Base-by-base conservation (phyloP, 305 asterid species). In the Stenogyne calaminthoides region DNA sequence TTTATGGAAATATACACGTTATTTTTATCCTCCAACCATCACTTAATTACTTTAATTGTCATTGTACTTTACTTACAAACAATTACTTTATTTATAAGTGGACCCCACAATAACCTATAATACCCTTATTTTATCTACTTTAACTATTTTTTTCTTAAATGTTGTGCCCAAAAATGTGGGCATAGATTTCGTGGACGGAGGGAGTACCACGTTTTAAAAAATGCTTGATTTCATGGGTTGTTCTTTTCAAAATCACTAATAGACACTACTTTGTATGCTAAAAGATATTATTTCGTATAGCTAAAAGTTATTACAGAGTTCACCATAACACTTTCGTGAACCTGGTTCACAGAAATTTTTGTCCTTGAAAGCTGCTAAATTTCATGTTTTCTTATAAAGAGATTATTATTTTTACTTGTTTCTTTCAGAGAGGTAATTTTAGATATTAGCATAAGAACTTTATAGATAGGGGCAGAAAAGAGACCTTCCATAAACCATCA, bases 401-500 rank as follows among this genome's bases (percentile, higher is more conserved):
- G 27, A 7, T 52, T 16, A 16, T 52, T 6, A 6, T 16, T 15
- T 46, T 46, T 11, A 46, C 8, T n/a, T n/a, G 19, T 14, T 46
- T n/a, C 19, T 14, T 46, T 46, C 18, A 46, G 19, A 46, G 8
- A 46, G 18, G 18, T 15, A 51, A 25, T 51, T 8, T 8, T 16
- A 52, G 10, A 19, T 52, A 32, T 32, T 32, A 3, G 36, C 36
- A 32, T 5, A 32, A 32, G 36, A 32, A 32, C 36, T 32, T 1
- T 32, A 52, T 52, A 16, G 9, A 52, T n/a, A 37, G 37, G 49
- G 47, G 42, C 5, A 55, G 63, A 79, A 78, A 61, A 68, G 7
- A 27, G 27, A 91, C 99, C 99, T 94, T 94, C 99, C 99, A 94
- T 66, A 94, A 56, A 63, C 99, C 99, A 73, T 94, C 99, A 63